Evolutionary conservation across 139 green algal species (phyloP), one percentile per base, ranked within the genome.

Genomic region (Micromonas pusilla): DNA sequence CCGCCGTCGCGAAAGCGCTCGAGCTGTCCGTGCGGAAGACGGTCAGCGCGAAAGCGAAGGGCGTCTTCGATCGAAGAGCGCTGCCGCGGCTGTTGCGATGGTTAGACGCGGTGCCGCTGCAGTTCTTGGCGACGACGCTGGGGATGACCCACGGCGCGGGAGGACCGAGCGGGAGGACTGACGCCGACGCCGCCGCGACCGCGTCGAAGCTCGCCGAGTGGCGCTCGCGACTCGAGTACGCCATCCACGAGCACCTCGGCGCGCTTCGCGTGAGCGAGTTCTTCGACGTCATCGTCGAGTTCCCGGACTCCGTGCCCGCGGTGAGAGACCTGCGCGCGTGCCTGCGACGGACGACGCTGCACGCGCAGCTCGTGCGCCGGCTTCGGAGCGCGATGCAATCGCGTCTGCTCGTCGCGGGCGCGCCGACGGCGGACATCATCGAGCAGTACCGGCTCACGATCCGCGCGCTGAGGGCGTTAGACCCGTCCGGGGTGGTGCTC

Each of bases 201-300:
- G 65, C 28, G 45, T 25, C 73, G 30, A 83, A n/a, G n/a, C n/a
- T 87, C 31, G 39, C 80, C 26, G 79, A 89, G 76, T 95, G 91
- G 91, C 71, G 80, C 36, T 77, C 86, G 32, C 81, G 87, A 1
- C 85, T 96, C 52, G 73, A 81, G 25, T 92, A 91, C 80, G 82
- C 89, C 32, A 82, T 92, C 33, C 91, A 90, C 28, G 89, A 97
- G 72, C 83, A 76, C 26, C 83, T 96, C 33, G 88, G 91, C 0
- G 37, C 38, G 31, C 52, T 93, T 66, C 87, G 89, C 20, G 91
- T 90, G 21, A 36, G 63, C 6, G 76, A 92, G 67, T 87, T 97
- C 83, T 98, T 97, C 84, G 92, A 97, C 81, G 92, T 97, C 34
- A 90, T 97, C 53, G 86, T 93, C 28, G 92, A 96, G 57, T 93